phyloP scores from a whole-genome alignment of 164 flowering plant genomes.

The Warburgia ugandensis region DNA sequence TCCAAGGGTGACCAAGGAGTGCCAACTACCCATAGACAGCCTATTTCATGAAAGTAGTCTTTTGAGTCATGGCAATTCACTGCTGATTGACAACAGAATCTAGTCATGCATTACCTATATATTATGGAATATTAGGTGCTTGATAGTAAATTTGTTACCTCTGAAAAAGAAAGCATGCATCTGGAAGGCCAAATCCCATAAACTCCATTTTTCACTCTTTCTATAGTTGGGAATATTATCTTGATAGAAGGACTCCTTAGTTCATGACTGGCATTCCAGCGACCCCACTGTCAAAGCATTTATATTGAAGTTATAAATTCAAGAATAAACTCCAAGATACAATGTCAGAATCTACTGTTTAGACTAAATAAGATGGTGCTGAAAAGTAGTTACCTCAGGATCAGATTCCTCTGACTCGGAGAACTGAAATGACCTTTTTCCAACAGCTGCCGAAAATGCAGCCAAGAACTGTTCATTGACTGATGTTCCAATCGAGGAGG shows the following conservation, averaged over 20 bases:
- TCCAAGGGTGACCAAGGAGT: no score
- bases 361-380: background rate
- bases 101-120: background rate
- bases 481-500: slow-evolving; percentile 84
- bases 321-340: background rate
- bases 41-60: no score
- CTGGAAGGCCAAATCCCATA: slow-evolving; percentile 63
- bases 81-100: background rate
- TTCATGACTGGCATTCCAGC: slow-evolving; percentile 81
- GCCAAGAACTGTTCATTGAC: slow-evolving; percentile 68
- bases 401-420: slow-evolving; percentile 88
- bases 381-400: slow-evolving; percentile 57
- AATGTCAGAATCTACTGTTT: background rate
- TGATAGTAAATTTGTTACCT: slow-evolving; percentile 35
- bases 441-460: slow-evolving; percentile 84
- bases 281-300: slow-evolving; percentile 63
- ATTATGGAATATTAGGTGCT: background rate
- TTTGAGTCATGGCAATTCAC: no score
- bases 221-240: slow-evolving; percentile 74
- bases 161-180: slow-evolving; percentile 70
- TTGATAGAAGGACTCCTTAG: slow-evolving; percentile 56
- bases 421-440: slow-evolving; percentile 45
- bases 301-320: background rate
- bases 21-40: no score
- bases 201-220: slow-evolving; percentile 52